Base-by-base conservation (phyloP, 257 asterid genomes). In the Schizonepeta tenuifolia region DNA sequence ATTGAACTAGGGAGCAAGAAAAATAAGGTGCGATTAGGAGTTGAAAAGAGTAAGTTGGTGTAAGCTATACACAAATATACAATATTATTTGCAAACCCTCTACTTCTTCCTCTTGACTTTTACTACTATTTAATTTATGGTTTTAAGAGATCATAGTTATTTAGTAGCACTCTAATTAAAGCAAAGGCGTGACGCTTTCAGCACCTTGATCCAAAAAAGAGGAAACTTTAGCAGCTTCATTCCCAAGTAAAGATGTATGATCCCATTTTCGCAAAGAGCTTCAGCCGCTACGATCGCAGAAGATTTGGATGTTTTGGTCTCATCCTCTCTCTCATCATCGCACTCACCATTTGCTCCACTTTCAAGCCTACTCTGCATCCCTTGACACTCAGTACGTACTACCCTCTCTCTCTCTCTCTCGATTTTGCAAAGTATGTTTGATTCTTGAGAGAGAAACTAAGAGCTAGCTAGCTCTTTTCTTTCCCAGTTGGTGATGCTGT, bases 201-300 rank as follows among this genome's bases (percentile, higher is more conserved):
- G 49, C 47, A 36, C 54, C 70, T 55, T n/a, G n/a, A n/a, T 20
- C 70, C 41, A 60, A 67, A 58, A 41, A 65, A 56, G 44, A 57
- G 66, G 62, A 58, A 46, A 17, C 1, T 13, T 17, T 14, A 36
- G 56, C 44, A 21, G n/a, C 79, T 50, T 71, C 62, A 53, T 12
- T 12, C 64, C 8, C 51, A 67, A 73, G 76, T 70, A 43, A 82
- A 84, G 77, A 88, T 85, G 92, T 84, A 90, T 51, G 89, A 86
- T 83, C 90, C 96, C 60, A 83, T 90, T 17, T 76, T 90, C 15
- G 81, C 90, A 8, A 88, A 86, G 71, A 88, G 95, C 64, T 86
- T 90, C 71, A 86, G 82, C 50, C 65, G 70, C 8, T 53, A 78
- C 61, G 92, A 90, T 28, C 89, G 90, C 67, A 86, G 65, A 63